Evolutionary conservation across 371 early-diverging fungal species (phyloP).

Genomic region (Mucor lusitanicus): DNA sequence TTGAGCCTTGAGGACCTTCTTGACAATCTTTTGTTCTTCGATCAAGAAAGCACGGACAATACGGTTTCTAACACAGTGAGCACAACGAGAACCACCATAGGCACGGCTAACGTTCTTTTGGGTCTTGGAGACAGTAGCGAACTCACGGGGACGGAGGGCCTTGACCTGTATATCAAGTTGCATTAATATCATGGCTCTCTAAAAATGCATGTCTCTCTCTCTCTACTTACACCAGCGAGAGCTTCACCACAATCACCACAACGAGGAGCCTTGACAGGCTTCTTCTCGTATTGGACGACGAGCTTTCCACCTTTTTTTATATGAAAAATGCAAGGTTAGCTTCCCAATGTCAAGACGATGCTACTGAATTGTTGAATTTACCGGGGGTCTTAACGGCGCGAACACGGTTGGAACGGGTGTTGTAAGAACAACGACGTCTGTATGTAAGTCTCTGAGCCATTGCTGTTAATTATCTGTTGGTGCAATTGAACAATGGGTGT

Average conservation of each 20-base stretch:
- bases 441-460: constrained; percentile 95
- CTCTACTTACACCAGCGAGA: constrained; percentile 81
- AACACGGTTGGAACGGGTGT: constrained; percentile 97
- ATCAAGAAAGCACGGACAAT: constrained; percentile 98
- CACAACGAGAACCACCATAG: constrained; percentile 96
- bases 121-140: constrained; percentile 87
- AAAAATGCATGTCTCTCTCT: background rate
- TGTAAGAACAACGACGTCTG: constrained; percentile 97
- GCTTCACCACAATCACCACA: constrained; percentile 97
- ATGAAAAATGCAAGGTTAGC: background rate
- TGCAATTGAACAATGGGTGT: background rate
- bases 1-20: constrained; percentile 94
- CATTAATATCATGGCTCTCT: background rate
- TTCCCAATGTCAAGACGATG: background rate
- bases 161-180: constrained; percentile 63
- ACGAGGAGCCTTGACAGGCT: constrained; percentile 89
- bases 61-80: constrained; percentile 90
- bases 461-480: constrained; percentile 31
- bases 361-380: constrained; percentile 15
- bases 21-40: constrained; percentile 99
- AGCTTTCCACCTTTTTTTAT: constrained; percentile 80
- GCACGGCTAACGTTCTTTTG: constrained; percentile 95
- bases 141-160: constrained; percentile 90
- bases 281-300: constrained; percentile 89
- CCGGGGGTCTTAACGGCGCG: constrained; percentile 97